Base-by-base conservation (phyloP, 1,284 basidiomycete species). In the Athelia psychrophila region DNA sequence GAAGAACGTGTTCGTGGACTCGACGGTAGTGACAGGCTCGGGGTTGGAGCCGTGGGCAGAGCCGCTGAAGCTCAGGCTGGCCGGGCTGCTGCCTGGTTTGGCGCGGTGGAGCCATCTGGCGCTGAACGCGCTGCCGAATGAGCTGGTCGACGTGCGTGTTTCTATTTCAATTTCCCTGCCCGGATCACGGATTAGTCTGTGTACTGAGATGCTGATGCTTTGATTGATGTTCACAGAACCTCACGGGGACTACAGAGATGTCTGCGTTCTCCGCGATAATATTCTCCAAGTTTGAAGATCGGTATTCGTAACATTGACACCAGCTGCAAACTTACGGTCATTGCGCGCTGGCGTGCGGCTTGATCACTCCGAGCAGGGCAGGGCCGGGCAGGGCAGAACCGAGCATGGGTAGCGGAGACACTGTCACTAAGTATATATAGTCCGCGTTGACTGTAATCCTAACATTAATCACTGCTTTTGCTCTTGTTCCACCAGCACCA, bases 31-130 rank as follows among this genome's bases (percentile, higher is more conserved):
- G n/a, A 4, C 62, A 65, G 27, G 50, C 52, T 51, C 44, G 56
- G 56, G 49, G 49, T 51, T 44, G 61, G 65, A 38, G 54, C 58
- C 13, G 40, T 51, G 59, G 51, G 59, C 69, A 56, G 74, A 72
- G 27, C 79, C 78, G 44, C 68, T 78, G 52, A 73, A 78, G 57
- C 74, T 89, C 19, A 72, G 85, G 40, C 67, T 94, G 4, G 93
- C 92, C 18, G 82, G 83, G 13, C 68, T 95, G 54, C 72, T 95
- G 19, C 93, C 92, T 3, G 85, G 84, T 1, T 71, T 95, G 36
- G 83, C 89, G 47, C 74, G 83, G 53, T 92, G 91, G 85, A 87
- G 85, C 61, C 81, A 84, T 56, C 58, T 84, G 44, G 86, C 88
- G 32, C 66, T 93, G 49, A 80, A 85, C 51, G 81, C 81, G 9